phyloP scores from a whole-genome alignment of 495 filamentous ascomycete species.

The Darksidea phi region DNA sequence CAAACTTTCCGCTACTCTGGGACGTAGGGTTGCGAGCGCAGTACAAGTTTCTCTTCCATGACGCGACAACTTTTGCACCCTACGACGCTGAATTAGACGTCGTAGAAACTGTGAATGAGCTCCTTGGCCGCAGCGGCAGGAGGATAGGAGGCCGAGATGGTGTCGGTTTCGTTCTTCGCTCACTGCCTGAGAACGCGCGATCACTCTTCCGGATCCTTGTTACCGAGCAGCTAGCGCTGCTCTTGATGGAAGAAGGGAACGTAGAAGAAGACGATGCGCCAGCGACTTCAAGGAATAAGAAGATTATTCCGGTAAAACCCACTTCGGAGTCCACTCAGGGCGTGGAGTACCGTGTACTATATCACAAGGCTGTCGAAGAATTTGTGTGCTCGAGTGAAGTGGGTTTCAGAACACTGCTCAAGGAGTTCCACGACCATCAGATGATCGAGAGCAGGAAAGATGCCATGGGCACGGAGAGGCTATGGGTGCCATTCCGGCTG shows the following conservation, averaged over 20 bases:
- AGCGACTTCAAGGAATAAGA: constrained; percentile 28
- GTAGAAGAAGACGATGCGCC: constrained; percentile 44
- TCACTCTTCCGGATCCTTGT: constrained; percentile 81
- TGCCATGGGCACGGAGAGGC: constrained; percentile 73
- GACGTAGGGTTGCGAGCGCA: constrained; percentile 73
- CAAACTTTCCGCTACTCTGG: constrained; percentile 86
- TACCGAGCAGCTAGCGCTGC: constrained; percentile 67
- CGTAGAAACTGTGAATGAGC: constrained; percentile 80
- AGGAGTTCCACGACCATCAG: constrained; percentile 97
- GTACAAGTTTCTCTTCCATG: constrained; percentile 87
- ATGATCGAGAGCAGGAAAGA: constrained; percentile 91
- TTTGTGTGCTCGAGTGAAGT: constrained; percentile 97
- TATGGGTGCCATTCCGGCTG: constrained; percentile 80
- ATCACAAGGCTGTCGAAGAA: constrained; percentile 92
- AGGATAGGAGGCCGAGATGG: constrained; percentile 87
- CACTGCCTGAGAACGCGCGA: constrained; percentile 86
- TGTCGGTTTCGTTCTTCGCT: constrained; percentile 84
- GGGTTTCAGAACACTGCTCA: constrained; percentile 87
- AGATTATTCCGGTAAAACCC: constrained; percentile 1
- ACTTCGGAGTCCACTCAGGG: constrained; percentile 46
- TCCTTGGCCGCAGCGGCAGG: constrained; percentile 80
- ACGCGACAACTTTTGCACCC: constrained; percentile 83
- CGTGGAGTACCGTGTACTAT: constrained; percentile 85
- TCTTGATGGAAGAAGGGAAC: constrained; percentile 34
- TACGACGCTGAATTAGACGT: constrained; percentile 72